Conservation (phyloP, 371 early-diverging fungal species). For the Gilbertella persicaria region DNA sequence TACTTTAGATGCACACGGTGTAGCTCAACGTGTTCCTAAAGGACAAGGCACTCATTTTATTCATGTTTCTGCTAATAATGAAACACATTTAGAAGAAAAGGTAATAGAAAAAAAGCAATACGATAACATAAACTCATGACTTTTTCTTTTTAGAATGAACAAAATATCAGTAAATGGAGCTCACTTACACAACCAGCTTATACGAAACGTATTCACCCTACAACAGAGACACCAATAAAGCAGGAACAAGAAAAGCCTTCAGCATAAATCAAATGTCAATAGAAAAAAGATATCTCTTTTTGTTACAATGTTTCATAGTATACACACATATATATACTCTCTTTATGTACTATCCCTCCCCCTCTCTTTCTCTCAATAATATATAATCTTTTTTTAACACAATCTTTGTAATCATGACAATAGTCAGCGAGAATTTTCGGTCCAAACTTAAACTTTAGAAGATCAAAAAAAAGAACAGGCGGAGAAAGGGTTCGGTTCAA, state of each 20-base stretch:
- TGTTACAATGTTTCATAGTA: background rate
- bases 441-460: background rate
- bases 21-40: slow-evolving; percentile 45
- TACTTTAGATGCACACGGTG: slow-evolving; percentile 40
- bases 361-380: background rate
- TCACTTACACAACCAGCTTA: slow-evolving; percentile 17
- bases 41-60: slow-evolving; percentile 53
- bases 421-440: no score
- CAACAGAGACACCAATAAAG: background rate
- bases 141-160: slow-evolving; percentile 1
- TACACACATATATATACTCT: background rate
- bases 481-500: no score
- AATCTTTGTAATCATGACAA: no score
- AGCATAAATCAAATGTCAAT: slow-evolving; percentile 5
- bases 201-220: slow-evolving; percentile 17
- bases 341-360: background rate
- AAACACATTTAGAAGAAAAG: slow-evolving; percentile 42
- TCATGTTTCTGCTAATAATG: slow-evolving; percentile 37
- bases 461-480: no score
- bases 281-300: slow-evolving; percentile 10
- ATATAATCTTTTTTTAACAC: background rate
- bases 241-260: slow-evolving; percentile 6
- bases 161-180: slow-evolving; percentile 3
- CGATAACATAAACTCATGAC: background rate
- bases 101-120: slow-evolving; percentile 12